These are phyloP conservation scores for Penicillium hesseltinei DNA, from an alignment of 2,329 filamentous ascomycete species.

Conservation along the genomic window DNA sequence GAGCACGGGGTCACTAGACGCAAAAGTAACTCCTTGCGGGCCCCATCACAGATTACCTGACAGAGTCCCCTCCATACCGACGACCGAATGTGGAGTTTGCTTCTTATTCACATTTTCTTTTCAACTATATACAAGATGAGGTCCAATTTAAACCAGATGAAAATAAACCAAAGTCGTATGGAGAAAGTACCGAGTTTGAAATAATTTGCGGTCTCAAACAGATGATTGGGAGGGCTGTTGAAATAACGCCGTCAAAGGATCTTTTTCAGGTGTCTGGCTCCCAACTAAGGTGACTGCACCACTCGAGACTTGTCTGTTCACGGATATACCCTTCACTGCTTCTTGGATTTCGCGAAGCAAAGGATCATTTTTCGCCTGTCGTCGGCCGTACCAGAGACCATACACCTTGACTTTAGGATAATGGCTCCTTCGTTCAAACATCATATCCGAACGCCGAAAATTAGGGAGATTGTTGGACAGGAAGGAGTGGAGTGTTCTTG, in stretches of 20 bases:
- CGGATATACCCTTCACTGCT: background rate
- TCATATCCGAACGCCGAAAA: background rate
- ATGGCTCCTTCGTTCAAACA: background rate
- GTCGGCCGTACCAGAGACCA: constrained; percentile 5
- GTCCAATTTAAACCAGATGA: background rate
- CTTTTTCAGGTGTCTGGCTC: background rate
- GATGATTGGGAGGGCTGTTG: no score
- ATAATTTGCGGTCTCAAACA: background rate
- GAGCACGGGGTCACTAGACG: background rate
- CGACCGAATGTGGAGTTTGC: no score
- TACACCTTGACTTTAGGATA: constrained; percentile 1
- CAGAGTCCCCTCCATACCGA: no score
- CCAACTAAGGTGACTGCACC: background rate
- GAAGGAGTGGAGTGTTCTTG: background rate
- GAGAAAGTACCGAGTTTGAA: background rate
- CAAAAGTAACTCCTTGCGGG: background rate
- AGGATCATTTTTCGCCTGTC: background rate
- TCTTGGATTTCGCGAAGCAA: constrained; percentile 11
- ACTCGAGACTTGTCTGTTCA: background rate
- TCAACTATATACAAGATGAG: background rate
- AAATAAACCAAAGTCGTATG: background rate
- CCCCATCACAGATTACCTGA: background rate
- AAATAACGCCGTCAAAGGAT: no score
- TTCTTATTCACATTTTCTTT: background rate
- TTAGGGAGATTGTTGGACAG: no score